Base-by-base conservation (phyloP, 106 monocot species). In the Dendrobium huoshanense region DNA sequence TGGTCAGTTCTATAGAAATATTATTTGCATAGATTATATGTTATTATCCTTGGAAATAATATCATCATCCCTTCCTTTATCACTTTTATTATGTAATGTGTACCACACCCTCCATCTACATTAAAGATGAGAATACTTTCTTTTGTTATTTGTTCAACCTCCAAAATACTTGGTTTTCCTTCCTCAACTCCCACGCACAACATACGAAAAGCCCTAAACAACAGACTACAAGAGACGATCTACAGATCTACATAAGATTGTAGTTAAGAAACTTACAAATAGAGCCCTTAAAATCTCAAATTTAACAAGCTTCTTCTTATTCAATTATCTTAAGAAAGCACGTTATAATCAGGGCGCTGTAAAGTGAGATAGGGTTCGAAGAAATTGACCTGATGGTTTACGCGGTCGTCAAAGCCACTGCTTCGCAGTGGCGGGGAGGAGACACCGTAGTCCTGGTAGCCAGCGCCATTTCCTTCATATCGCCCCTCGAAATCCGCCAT, bases 401-500 rank as follows among this genome's bases (percentile, higher is more conserved):
- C 76, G 49, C 76, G 76, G 19, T 48, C 76, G 49, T 49, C 76
- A 41, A 76, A 76, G 22, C 76, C 76, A 25, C 76, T 27, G 49
- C 49, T 49, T 41, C 49, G 45, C 48, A 16, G 6, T 10, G 11
- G 76, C 47, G 76, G 76, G 2, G 76, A 49, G 76, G 76, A 29
- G 11, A 76, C 76, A 20, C 45, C 76, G 11, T 76, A 76, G 49
- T 76, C 76, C 49, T 76, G 76, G n/a, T 76, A 76, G 76, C 76
- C 76, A 19, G 10, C 76, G 3, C 76, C 76, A 9, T 76, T 76
- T 5, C 76, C 76, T 25, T 76, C 76, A 41, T 76, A 76, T 76
- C 76, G 76, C 19, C 47, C 76, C 45, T 76, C 76, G 41, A 76
- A 76, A 22, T 76, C 49, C 76, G 76, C 76, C 76, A 76, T 76